These are phyloP conservation scores for Solanum virginianum DNA, from an alignment of 257 asterid species.

Conservation along the genomic window DNA sequence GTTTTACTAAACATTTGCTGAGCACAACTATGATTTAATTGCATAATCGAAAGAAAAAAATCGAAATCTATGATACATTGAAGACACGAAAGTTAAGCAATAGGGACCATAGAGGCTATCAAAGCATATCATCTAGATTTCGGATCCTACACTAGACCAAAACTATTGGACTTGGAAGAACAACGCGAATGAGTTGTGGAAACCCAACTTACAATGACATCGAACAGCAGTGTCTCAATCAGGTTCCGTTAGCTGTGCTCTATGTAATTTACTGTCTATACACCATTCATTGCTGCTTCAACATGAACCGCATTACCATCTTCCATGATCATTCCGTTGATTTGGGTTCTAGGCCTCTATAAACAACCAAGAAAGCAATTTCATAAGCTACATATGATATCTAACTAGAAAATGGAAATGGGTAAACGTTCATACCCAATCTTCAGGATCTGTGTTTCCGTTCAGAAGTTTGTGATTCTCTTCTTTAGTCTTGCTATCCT, in stretches of 20 bases:
- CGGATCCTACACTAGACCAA: slow-evolving; percentile 5
- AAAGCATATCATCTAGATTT: background rate
- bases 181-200: background rate
- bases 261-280: slow-evolving; percentile 2
- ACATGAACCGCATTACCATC: slow-evolving; percentile 24
- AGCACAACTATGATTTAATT: background rate
- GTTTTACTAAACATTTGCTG: background rate
- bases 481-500: slow-evolving; percentile 55
- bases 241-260: background rate
- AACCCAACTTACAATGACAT: background rate
- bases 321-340: slow-evolving; percentile 37
- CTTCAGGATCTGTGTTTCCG: slow-evolving; percentile 38
- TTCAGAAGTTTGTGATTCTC: slow-evolving; percentile 45
- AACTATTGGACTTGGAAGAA: background rate
- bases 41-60: background rate
- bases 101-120: background rate
- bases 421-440: slow-evolving; percentile 22
- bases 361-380: background rate
- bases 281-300: slow-evolving; percentile 24
- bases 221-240: background rate
- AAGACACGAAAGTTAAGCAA: slow-evolving; percentile 3
- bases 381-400: background rate
- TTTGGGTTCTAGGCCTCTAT: slow-evolving; percentile 43
- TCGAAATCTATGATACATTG: slow-evolving; percentile 12
- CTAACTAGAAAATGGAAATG: background rate